Evolutionary conservation across 2,329 filamentous ascomycete genomes (phyloP).

Genomic region (Ciborinia camelliae): DNA sequence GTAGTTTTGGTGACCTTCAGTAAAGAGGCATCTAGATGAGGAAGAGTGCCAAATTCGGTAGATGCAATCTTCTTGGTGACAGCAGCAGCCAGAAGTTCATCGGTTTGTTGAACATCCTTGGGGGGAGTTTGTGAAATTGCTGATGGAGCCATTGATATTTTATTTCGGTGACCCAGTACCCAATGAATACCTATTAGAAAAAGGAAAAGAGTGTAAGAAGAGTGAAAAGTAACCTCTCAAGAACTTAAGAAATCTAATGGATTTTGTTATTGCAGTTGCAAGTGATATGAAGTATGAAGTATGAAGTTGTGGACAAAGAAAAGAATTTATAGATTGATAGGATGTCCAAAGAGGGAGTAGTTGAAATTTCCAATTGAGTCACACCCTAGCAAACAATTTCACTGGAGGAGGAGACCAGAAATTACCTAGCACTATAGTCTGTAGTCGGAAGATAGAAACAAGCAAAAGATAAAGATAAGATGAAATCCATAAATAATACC

Average conservation of each 20-base stretch:
- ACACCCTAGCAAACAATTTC: conserved; percentile 5
- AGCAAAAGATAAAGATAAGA: neutral
- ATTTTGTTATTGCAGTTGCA: neutral
- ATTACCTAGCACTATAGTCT: too few relatives aligned
- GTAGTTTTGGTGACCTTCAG: conserved; percentile 53
- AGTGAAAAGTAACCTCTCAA: neutral
- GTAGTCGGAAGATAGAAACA: too few relatives aligned
- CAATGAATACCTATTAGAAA: neutral
- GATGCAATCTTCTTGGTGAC: conserved; percentile 46
- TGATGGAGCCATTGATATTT: conserved; percentile 46
- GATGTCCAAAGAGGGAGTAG: neutral
- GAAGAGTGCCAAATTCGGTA: conserved; percentile 49
- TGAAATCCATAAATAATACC: neutral
- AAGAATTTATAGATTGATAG: conserved; percentile 2
- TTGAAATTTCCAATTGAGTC: conserved; percentile 8
- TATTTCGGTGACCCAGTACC: neutral
- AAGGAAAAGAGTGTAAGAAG: conserved; percentile 7
- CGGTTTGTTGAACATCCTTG: conserved; percentile 43
- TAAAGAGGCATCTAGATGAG: conserved; percentile 56
- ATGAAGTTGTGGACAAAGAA: conserved; percentile 1
- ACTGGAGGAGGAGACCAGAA: neutral
- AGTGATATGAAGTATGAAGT: neutral
- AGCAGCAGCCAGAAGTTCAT: conserved; percentile 51
- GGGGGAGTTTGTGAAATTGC: conserved; percentile 39
- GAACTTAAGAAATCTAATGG: neutral